phyloP scores from a whole-genome alignment of 2,329 filamentous ascomycete genomes.

The Sclerotinia minor region DNA sequence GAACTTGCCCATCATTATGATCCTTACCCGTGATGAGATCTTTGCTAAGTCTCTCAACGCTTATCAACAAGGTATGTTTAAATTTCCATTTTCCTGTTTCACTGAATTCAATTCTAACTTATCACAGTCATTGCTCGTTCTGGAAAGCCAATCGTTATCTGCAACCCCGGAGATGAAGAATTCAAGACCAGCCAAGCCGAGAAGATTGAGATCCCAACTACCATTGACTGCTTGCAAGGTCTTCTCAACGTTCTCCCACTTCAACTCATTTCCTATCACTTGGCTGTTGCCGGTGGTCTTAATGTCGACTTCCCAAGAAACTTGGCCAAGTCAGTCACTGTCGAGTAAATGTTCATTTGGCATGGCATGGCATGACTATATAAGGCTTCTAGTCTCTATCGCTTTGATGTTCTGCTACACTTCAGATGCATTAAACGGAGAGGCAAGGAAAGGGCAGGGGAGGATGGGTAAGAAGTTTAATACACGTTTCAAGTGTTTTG shows the following conservation, averaged over 20 bases:
- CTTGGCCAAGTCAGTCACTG: slow-evolving; percentile 97
- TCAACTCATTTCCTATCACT: slow-evolving; percentile 98
- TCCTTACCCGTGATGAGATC: slow-evolving; percentile 90
- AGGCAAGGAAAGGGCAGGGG: background rate
- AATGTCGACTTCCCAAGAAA: slow-evolving; percentile 99
- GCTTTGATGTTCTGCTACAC: slow-evolving; percentile 26
- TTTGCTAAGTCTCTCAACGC: slow-evolving; percentile 99
- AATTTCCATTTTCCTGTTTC: background rate
- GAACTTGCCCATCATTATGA: slow-evolving; percentile 99
- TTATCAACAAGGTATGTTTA: slow-evolving; percentile 82
- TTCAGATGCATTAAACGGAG: slow-evolving; percentile 8
- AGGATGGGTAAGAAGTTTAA: slow-evolving; percentile 9
- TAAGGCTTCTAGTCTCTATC: slow-evolving; percentile 28
- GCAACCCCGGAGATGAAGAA: slow-evolving; percentile 86
- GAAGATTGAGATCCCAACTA: slow-evolving; percentile 96
- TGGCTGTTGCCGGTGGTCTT: slow-evolving; percentile 90
- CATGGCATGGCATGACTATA: slow-evolving; percentile 13
- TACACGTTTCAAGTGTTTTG: slow-evolving; percentile 1
- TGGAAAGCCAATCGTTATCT: slow-evolving; percentile 97
- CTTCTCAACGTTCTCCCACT: slow-evolving; percentile 96
- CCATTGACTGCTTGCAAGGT: slow-evolving; percentile 92
- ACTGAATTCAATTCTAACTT: slow-evolving; percentile 37
- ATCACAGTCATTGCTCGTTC: slow-evolving; percentile 82
- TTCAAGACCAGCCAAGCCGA: slow-evolving; percentile 86
- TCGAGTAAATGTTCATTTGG: slow-evolving; percentile 66